Evolutionary conservation across 148 eudicot species (phyloP), one percentile per base, ranked within the genome.

Genomic region (Nepenthes gracilis): DNA sequence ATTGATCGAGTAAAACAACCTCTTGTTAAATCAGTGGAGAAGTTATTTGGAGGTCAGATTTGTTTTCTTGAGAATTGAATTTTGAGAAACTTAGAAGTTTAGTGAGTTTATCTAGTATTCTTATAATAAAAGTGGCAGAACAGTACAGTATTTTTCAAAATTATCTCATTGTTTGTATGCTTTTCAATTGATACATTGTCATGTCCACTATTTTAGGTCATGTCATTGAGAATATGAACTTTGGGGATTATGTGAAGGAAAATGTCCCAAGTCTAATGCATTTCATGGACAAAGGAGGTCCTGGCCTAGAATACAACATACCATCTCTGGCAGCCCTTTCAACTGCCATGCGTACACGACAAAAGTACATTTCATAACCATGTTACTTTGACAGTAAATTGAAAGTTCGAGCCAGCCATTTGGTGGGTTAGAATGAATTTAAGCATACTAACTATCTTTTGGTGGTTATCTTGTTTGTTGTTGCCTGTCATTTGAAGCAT

Each of bases 311-410:
- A 45, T 66, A 80, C 65, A 76, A 63, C 64, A 70, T 86, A 71
- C 78, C 80, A 60, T 78, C 94, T 54, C 43, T 92, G 74, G 81
- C 58, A 43, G 87, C 94, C 58, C 96, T 92, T 66, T 88, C 98
- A 64, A 80, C 64, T 58, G 85, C 88, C 43, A 73, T 80, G 94
- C 73, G 96, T 52, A 55, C 64, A 32, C 83, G 85, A 54, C 90
- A 88, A 79, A 92, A 96, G 98, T 88, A 65, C 62, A 59, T 51
- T 54, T 52, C n/a, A 33, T 34, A 34, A 38, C 4, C 37, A 4
- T 15, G 2, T n/a, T 54, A 15, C 53, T 49, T 49, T 11, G 4
- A 45, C 11, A 5, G 23, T 23, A 40, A 40, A 40, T 40, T 40
- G 8, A 40, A 40, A 40, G 6, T n/a, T 49, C 1, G 10, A 49